Evolutionary conservation across 257 asterid species (phyloP), one percentile per base, ranked within the genome.

Genomic region (Catharanthus roseus): DNA sequence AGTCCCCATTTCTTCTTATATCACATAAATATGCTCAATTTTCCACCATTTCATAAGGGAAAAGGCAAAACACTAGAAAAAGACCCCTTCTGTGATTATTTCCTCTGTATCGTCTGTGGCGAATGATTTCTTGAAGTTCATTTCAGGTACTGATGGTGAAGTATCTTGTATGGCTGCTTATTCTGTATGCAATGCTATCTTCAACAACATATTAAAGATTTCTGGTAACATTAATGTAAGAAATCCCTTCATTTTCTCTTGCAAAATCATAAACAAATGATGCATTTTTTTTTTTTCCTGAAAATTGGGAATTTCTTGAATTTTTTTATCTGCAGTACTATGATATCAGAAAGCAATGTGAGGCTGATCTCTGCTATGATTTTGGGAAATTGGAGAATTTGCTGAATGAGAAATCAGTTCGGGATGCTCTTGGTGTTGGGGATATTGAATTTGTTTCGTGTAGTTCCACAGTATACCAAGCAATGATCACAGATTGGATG

Each of bases 341-440:
- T 11, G 95, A 88, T 51, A 76, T 88, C 42, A 77, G 89, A 24
- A 86, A 84, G 72, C 39, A 62, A 36, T 88, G 93, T 64, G 24
- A 6, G 1, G 91, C 84, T 10, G 16, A 23, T 15, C 77, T 76
- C 45, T 88, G 95, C 84, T 88, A 88, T 71, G 83, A 88, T 82
- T 88, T 82, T 82, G 82, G 89, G 10, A 54, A 55, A 15, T 62
- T 73, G 73, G 89, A 86, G 61, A 58, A n/a, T 0, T 86, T 85
- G 81, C 85, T 86, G 61, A 85, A 83, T 51, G 53, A 72, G 50
- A 28, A 3, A 0, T 56, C 82, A n/a, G 88, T 89, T 38, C 80
- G 75, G 18, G 28, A 33, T 19, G 87, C 89, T 10, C 78, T 89
- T 1, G 92, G 90, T 10, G 90, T 88, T 38, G 65, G 73, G 0